phyloP scores from a whole-genome alignment of 768 basidiomycete genomes.

The Fomitopsis pulvina region DNA sequence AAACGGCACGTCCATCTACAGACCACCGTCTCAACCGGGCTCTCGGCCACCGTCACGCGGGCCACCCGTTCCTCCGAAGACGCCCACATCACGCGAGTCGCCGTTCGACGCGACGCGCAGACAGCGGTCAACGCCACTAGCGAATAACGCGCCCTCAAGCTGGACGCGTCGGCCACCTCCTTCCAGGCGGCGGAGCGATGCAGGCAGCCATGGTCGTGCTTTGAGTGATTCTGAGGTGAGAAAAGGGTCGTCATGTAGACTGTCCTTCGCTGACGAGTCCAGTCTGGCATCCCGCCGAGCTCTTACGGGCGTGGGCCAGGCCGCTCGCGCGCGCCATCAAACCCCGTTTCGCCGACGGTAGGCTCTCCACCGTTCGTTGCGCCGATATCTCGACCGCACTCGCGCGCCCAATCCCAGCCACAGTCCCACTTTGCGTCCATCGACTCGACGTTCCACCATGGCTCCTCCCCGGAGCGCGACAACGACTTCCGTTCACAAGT shows the following conservation, averaged over 20 bases:
- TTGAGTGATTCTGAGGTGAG: slow-evolving; percentile 72
- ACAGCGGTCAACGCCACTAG: slow-evolving; percentile 65
- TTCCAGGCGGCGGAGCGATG: slow-evolving; percentile 65
- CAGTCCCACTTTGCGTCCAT: slow-evolving; percentile 33
- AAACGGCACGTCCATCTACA: slow-evolving; percentile 33
- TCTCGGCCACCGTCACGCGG: slow-evolving; percentile 48
- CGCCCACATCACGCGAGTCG: slow-evolving; percentile 40
- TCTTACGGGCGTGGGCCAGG: slow-evolving; percentile 37
- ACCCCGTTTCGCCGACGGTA: slow-evolving; percentile 47
- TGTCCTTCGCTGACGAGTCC: background rate
- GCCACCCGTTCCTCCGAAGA: slow-evolving; percentile 46
- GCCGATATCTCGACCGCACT: slow-evolving; percentile 53
- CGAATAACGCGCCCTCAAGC: slow-evolving; percentile 57
- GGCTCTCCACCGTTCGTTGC: slow-evolving; percentile 35
- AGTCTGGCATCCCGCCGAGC: slow-evolving; percentile 31
- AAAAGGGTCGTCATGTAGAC: slow-evolving; percentile 1
- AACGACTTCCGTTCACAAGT: slow-evolving; percentile 3
- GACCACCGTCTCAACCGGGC: slow-evolving; percentile 41
- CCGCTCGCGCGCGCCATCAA: slow-evolving; percentile 64
- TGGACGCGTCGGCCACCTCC: slow-evolving; percentile 73
- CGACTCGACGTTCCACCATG: slow-evolving; percentile 36
- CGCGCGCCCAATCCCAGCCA: slow-evolving; percentile 46
- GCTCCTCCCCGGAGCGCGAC: slow-evolving; percentile 22
- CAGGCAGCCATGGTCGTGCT: slow-evolving; percentile 43
- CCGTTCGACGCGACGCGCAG: slow-evolving; percentile 65